Evolutionary conservation across 768 basidiomycete species (phyloP), one percentile per base, ranked within the genome.

Genomic region (Serendipita sp.): DNA sequence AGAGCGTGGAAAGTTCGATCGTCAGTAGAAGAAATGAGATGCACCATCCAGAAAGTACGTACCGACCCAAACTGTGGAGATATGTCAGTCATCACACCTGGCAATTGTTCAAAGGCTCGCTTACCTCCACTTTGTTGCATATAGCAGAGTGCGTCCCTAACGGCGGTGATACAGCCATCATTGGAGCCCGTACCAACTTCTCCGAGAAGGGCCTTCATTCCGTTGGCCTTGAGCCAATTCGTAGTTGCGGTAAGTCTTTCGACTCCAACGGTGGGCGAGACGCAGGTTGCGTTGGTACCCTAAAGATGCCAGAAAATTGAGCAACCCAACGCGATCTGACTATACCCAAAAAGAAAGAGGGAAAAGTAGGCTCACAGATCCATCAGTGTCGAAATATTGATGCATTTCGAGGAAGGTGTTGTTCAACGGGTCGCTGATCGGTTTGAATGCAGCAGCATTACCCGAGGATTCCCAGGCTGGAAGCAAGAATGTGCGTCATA

Each of bases 321-420:
- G 34, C n/a, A n/a, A n/a, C n/a, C n/a, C n/a, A n/a, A n/a, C n/a
- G n/a, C n/a, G n/a, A n/a, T n/a, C n/a, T n/a, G n/a, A n/a, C n/a
- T n/a, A n/a, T n/a, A n/a, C n/a, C n/a, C n/a, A n/a, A n/a, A n/a
- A n/a, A n/a, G n/a, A n/a, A n/a, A n/a, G n/a, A n/a, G n/a, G n/a
- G n/a, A n/a, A n/a, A n/a, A n/a, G n/a, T n/a, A 38, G 7, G 14
- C 34, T 38, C 34, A 69, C 69, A n/a, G 81, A 82, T 66, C 80
- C 77, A 68, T 85, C 82, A 41, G 77, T 78, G 70, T 84, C 83
- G 66, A 85, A 81, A 74, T 85, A 85, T 69, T 84, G 82, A 70
- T 85, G 82, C 81, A 84, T 83, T 69, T 85, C 81, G 79, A 67
- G 2, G 22, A 61, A 50, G 26, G 44, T 61, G 20, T 60, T 58